phyloP scores from a whole-genome alignment of 2,329 filamentous ascomycete genomes.

The Epichloe aotearoae region DNA sequence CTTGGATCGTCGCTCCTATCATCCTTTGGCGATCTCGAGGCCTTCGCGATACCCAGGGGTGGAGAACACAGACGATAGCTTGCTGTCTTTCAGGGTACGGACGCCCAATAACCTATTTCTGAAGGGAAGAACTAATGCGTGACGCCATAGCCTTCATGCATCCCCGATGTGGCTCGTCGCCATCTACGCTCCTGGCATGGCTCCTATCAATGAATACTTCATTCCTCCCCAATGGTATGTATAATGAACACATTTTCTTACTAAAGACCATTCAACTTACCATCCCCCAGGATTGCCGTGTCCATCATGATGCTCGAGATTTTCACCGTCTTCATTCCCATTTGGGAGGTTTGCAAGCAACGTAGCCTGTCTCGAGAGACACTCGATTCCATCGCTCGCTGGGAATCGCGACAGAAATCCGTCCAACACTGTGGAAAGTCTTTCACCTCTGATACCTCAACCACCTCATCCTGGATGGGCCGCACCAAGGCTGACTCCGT shows the following conservation, averaged over 20 bases:
- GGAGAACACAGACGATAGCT: slow-evolving; percentile 48
- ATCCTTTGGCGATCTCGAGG: slow-evolving; percentile 47
- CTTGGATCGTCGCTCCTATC: slow-evolving; percentile 46
- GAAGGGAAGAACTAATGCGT: neutral
- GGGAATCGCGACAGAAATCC: slow-evolving; percentile 29
- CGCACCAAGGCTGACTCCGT: slow-evolving; percentile 22
- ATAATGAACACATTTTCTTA: neutral
- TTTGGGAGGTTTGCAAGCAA: slow-evolving; percentile 39
- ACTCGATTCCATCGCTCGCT: slow-evolving; percentile 34
- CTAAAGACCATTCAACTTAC: neutral
- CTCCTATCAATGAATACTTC: slow-evolving; percentile 38
- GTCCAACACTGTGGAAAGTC: slow-evolving; percentile 19
- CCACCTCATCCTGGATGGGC: slow-evolving; percentile 23
- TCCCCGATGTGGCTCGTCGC: slow-evolving; percentile 56
- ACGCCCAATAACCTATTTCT: neutral
- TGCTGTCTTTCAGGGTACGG: slow-evolving; percentile 33
- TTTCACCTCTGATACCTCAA: slow-evolving; percentile 20
- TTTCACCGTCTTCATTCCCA: slow-evolving; percentile 50
- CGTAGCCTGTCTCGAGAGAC: slow-evolving; percentile 33
- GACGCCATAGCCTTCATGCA: slow-evolving; percentile 38
- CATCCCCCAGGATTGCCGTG: slow-evolving; percentile 33
- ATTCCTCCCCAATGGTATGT: slow-evolving; percentile 50
- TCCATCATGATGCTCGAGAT: slow-evolving; percentile 51
- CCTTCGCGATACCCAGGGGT: slow-evolving; percentile 52
- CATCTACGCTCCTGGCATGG: slow-evolving; percentile 37